These are phyloP conservation scores for Plasmodium fragile DNA, from an alignment of 169 alveolate species.

Conservation along the genomic window DNA sequence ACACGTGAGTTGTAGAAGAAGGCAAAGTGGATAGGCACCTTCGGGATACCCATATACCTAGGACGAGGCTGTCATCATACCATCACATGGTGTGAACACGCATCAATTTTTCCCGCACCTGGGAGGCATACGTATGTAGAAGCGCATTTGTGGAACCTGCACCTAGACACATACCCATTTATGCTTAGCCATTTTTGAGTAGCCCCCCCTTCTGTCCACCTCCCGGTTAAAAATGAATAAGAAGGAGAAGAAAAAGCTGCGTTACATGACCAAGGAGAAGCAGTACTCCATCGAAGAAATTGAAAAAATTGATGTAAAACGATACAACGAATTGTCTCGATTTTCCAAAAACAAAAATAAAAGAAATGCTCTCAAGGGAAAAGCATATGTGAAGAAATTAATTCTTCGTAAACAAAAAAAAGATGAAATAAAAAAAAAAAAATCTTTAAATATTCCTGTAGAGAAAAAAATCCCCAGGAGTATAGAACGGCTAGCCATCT, in stretches of 20 bases:
- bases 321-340: conserved; percentile 48
- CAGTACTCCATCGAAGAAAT: conserved; percentile 52
- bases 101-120: background rate
- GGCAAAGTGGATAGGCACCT: background rate
- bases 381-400: conserved; percentile 60
- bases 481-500: conserved; percentile 51
- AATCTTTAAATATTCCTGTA: conserved; percentile 60
- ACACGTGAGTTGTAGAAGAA: background rate
- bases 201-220: background rate
- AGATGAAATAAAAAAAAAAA: conserved; percentile 59
- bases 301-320: conserved; percentile 57
- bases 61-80: background rate
- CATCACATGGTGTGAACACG: background rate
- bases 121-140: background rate
- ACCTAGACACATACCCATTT: background rate
- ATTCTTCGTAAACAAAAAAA: conserved; percentile 62
- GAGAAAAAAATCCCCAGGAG: conserved; percentile 73
- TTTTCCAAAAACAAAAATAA: conserved; percentile 45
- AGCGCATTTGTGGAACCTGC: background rate
- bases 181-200: background rate
- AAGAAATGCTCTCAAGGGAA: conserved; percentile 64
- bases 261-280: conserved; percentile 73
- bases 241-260: conserved; percentile 44
- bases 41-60: background rate
- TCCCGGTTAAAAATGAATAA: conserved; percentile 32